These are phyloP conservation scores for Aspergillus funiculosus DNA, from an alignment of 495 filamentous ascomycete genomes.

Conservation along the genomic window DNA sequence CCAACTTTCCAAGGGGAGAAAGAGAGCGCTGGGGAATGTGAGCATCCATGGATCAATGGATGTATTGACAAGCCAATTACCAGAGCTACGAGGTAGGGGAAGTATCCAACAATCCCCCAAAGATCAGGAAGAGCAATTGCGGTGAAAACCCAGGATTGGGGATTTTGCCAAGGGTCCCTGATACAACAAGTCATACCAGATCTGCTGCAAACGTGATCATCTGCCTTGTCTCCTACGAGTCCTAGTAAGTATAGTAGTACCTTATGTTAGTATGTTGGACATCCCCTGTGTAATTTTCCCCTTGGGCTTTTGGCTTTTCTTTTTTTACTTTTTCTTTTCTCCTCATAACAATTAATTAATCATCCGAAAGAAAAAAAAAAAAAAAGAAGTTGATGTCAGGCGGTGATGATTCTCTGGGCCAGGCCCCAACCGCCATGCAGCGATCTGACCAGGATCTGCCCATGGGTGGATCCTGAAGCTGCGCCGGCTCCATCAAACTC, in stretches of 20 bases:
- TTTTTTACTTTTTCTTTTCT: background rate
- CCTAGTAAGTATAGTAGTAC: no score
- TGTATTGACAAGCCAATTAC: conserved; percentile 6
- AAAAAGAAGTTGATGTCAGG: conserved; percentile 19
- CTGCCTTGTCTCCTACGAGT: no score
- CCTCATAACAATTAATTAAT: background rate
- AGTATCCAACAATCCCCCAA: background rate
- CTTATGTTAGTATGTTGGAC: no score
- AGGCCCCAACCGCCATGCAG: conserved; percentile 25
- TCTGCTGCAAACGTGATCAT: conserved; percentile 12
- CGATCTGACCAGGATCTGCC: conserved; percentile 21
- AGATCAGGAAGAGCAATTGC: conserved; percentile 17
- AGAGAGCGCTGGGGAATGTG: conserved; percentile 7
- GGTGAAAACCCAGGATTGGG: conserved; percentile 21
- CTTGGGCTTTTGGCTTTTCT: background rate
- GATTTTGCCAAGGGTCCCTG: conserved; percentile 3
- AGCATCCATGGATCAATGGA: background rate
- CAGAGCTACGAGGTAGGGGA: no score
- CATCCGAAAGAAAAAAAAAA: background rate
- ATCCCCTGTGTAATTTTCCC: background rate
- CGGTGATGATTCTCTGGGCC: conserved; percentile 15
- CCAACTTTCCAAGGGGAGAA: no score
- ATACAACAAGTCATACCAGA: conserved; percentile 5
- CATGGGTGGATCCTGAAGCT: conserved; percentile 9
- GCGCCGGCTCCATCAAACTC: conserved; percentile 7